A percentile compares a stretch with the other conserved stretches of the same genome.
Evolutionary conservation across 495 filamentous ascomycete genomes (phyloP).

Genomic region (Penicillium chermesinum): DNA sequence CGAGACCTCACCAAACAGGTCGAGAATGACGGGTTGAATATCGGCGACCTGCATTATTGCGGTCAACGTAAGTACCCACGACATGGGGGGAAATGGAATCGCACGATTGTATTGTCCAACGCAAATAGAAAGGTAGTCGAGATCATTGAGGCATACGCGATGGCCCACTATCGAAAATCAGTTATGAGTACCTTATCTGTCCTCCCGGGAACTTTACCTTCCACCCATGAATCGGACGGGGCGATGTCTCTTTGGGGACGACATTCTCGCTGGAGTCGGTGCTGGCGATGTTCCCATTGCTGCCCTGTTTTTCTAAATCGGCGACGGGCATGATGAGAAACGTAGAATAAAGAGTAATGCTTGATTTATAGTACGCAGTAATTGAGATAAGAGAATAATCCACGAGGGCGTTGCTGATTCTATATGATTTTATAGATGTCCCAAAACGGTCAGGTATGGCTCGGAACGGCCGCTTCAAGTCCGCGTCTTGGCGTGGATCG

Average conservation of each 20-base stretch:
- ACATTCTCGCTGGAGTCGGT: constrained; percentile 1
- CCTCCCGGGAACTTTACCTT: neutral
- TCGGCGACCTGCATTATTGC: neutral
- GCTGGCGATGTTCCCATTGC: neutral
- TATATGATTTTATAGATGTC: neutral
- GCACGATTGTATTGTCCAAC: neutral
- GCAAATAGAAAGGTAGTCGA: constrained; percentile 4
- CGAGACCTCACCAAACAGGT: neutral
- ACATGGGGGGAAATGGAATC: neutral
- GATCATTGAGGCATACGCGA: neutral
- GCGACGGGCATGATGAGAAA: too few species aligned
- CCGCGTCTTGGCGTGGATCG: constrained; percentile 1
- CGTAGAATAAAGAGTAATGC: too few species aligned
- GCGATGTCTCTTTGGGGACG: neutral
- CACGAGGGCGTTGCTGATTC: neutral
- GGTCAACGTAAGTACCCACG: neutral
- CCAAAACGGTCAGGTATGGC: neutral
- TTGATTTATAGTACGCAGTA: too few species aligned
- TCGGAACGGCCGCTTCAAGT: constrained; percentile 1
- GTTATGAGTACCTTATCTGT: neutral
- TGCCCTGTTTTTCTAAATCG: constrained; percentile 1
- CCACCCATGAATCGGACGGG: constrained; percentile 3
- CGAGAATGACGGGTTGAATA: constrained; percentile 4
- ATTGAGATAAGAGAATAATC: neutral
- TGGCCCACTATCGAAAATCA: neutral